phyloP scores from a whole-genome alignment of 2,329 filamentous ascomycete genomes.

The Esteya vermicola region DNA sequence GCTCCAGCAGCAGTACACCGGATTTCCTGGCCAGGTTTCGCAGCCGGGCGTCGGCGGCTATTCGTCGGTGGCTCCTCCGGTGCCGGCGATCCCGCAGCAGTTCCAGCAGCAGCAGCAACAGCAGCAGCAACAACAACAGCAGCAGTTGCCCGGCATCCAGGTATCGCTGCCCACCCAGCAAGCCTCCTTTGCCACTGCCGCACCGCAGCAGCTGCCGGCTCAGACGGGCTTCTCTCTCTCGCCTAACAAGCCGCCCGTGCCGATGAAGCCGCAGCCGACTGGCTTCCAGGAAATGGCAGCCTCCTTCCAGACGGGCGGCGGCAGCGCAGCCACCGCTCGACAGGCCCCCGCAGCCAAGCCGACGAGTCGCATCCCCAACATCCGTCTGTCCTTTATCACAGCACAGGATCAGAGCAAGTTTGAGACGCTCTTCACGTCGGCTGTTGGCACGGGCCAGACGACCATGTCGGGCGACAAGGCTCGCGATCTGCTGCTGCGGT shows the following conservation, averaged over 20 bases:
- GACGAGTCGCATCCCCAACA: conserved; percentile 83
- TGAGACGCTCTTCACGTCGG: conserved; percentile 93
- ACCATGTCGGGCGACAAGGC: conserved; percentile 90
- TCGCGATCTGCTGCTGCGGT: conserved; percentile 74
- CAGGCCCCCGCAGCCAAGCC: conserved; percentile 41
- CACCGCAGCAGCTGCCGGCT: conserved; percentile 34
- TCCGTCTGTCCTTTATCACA: conserved; percentile 89
- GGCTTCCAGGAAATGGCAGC: conserved; percentile 54
- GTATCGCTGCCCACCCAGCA: conserved; percentile 20
- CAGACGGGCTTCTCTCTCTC: conserved; percentile 29
- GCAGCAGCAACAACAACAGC: conserved; percentile 32
- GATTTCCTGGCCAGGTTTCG: conserved; percentile 39
- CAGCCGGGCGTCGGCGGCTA: conserved; percentile 41
- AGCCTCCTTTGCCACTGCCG: conserved; percentile 29
- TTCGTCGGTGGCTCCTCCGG: conserved; percentile 37
- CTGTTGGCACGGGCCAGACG: conserved; percentile 68
- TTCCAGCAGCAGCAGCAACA: conserved; percentile 45
- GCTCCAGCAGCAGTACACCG: conserved; percentile 55
- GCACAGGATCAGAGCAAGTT: conserved; percentile 92
- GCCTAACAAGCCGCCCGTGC: conserved; percentile 23
- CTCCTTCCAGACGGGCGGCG: conserved; percentile 43
- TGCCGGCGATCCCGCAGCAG: conserved; percentile 46
- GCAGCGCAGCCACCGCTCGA: no score
- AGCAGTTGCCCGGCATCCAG: conserved; percentile 17
- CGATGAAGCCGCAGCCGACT: conserved; percentile 52